Conservation (phyloP, 257 asterid genomes). For the Penstemon eatonii region DNA sequence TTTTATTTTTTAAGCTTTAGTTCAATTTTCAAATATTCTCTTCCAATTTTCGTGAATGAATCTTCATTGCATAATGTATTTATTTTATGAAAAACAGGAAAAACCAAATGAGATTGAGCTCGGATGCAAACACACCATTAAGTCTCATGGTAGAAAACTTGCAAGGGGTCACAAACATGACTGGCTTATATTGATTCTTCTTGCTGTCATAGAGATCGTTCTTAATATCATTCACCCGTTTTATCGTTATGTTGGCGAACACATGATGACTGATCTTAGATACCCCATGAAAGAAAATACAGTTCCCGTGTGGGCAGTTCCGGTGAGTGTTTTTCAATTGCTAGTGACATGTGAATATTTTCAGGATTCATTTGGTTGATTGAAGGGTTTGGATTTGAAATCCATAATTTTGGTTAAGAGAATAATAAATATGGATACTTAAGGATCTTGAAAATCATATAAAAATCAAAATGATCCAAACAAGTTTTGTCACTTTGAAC, state of each 20-base stretch:
- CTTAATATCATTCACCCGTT: constrained; percentile 58
- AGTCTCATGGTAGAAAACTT: constrained; percentile 71
- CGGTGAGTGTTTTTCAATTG: constrained; percentile 50
- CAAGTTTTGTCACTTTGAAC: no score
- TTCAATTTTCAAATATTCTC: not conserved
- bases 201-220: constrained; percentile 48
- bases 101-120: constrained; percentile 35
- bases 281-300: constrained; percentile 82
- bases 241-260: constrained; percentile 70
- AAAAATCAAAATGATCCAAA: no score
- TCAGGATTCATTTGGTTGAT: not conserved
- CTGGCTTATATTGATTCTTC: constrained; percentile 74
- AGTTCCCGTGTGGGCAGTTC: constrained; percentile 85
- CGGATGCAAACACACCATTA: constrained; percentile 55
- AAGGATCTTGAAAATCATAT: no score
- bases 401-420: no score
- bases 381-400: no score
- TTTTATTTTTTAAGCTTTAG: not conserved
- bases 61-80: not conserved
- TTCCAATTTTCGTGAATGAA: not conserved
- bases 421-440: no score
- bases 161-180: constrained; percentile 66
- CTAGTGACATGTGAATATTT: constrained; percentile 2
- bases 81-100: constrained; percentile 36
- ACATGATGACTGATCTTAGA: constrained; percentile 73